Evolutionary conservation across 1,284 basidiomycete genomes (phyloP), one percentile per base, ranked within the genome.

Genomic region (Apiotrichum montevideense): DNA sequence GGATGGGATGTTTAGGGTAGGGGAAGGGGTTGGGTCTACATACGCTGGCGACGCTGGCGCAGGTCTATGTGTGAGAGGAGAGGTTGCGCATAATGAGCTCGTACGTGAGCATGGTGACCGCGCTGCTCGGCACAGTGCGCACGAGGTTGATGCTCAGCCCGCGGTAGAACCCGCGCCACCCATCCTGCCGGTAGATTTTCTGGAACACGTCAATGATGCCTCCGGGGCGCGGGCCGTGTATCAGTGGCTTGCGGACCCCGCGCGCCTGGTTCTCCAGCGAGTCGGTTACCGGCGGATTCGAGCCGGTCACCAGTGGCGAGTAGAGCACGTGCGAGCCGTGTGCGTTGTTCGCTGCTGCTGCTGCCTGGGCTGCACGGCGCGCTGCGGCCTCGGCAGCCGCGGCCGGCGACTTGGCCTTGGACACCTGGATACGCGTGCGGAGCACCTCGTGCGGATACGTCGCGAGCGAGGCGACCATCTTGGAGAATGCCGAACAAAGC

Each of bases 361-460:
- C 47, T 11, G 55, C 42, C 10, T 51, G 45, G 7, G 53, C 35
- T 7, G 55, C 50, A 35, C 35, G 47, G 45, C 13, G 40, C 54
- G 4, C 14, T 35, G 59, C 45, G 33, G 14, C 32, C 32, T 34
- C 33, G 21, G 53, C 40, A 15, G 54, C 46, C 10, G 54, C 21
- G 6, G 53, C 46, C 35, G 40, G 49, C 46, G 40, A 33, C 53
- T 15, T 14, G 34, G 55, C 40, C 41, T 51, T 52, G 42, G 42
- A 35, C 4, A 92, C 91, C 76, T 97, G 93, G 40, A 96, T 78
- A 5, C 92, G 84, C 33, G 93, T 97, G 9, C 93, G 87, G 15
- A 97, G 82, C 44, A 97, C 94, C 77, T 97, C 93, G 74, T 97
- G 93, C 0, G 94, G 94, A 75, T 97, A 97, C 35, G 94, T 97